Evolutionary conservation across 331 rosid genomes (phyloP).

Genomic region (Acacia pycnantha): DNA sequence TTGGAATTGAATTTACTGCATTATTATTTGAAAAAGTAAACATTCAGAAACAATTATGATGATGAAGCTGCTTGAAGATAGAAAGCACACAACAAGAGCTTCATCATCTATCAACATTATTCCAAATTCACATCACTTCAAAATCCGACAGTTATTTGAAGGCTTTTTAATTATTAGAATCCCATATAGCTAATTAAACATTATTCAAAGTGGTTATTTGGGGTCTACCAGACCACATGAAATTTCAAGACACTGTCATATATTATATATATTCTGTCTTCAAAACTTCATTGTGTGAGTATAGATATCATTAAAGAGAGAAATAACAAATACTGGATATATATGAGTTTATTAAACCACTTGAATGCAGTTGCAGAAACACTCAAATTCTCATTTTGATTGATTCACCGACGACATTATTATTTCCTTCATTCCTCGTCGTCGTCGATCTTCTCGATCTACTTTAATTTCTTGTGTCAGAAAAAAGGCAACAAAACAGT

Average conservation of each 20-base stretch:
- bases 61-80: constrained; percentile 3
- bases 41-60: neutral
- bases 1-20: constrained; percentile 19
- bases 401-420: neutral
- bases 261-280: neutral
- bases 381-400: neutral
- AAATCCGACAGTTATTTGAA: neutral
- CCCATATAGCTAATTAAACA: neutral
- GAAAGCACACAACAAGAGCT: neutral
- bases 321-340: neutral
- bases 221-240: neutral
- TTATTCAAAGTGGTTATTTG: neutral
- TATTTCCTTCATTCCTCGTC: neutral
- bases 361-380: neutral
- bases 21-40: neutral
- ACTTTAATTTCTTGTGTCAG: neutral
- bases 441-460: neutral
- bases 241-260: neutral
- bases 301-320: neutral
- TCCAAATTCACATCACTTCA: neutral
- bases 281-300: neutral
- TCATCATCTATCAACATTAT: neutral
- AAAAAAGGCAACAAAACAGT: neutral
- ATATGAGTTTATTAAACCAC: neutral
- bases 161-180: neutral